Base-by-base conservation (phyloP, 257 asterid genomes). In the Scutellaria minor region DNA sequence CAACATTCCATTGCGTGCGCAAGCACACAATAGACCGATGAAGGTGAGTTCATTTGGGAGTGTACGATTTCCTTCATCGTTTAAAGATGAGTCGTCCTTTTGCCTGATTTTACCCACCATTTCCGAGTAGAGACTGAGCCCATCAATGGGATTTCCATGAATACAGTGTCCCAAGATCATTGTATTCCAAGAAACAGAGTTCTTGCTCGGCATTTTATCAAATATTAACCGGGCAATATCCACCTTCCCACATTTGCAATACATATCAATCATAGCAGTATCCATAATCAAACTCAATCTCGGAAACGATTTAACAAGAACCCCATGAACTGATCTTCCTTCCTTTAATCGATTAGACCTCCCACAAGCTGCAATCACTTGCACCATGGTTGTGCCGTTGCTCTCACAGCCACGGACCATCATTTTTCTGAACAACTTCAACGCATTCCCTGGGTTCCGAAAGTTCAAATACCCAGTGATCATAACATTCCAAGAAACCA, bases 291-390 rank as follows among this genome's bases (percentile, higher is more conserved):
- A 82, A 78, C 78, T 85, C 64, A 50, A 75, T 39, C 57, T 13
- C 5, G 4, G 35, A 60, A 53, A 80, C 6, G 41, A 75, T 81
- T 81, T 91, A 24, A 89, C 12, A 56, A 81, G 85, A 68, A n/a
- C 80, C 35, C 92, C 87, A 61, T 89, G 97, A 70, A 89, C 80
- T 1, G 95, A 89, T 63, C 77, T 87, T 52, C 96, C 97, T 79
- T 91, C 96, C 68, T 78, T 85, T 72, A 89, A 80, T 61, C 94
- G 79, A 67, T 80, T 81, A 57, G 96, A 91, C 87, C 92, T 83
- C 77, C 90, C 88, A 80, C 97, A 88, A 75, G 94, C 85, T 5
- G 90, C 73, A 48, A 88, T 60, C 53, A 80, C 85, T 62, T 75
- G 82, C 77, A 90, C 94, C 67, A 71, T 51, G 24, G 88, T 85